Evolutionary conservation across 257 asterid genomes (phyloP).

Genomic region (Ocimum tenuiflorum): DNA sequence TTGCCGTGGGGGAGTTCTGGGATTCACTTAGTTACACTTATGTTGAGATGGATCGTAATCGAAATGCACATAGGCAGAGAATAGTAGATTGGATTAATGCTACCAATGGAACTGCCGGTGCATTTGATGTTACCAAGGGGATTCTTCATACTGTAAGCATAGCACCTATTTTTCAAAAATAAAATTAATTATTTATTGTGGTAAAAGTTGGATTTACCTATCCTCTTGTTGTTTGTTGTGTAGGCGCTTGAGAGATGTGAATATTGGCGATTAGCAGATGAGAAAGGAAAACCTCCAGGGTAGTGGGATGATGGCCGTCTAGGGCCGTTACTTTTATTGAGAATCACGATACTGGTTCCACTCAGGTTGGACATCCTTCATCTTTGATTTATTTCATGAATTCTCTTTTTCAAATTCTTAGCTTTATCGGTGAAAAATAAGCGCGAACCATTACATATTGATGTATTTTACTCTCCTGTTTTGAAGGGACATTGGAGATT

Average conservation of each 20-base stretch:
- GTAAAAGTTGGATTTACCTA: not conserved
- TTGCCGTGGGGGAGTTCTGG: conserved; percentile 96
- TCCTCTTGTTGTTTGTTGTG: conserved; percentile 10
- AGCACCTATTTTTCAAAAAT: not conserved
- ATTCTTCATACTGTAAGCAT: conserved; percentile 81
- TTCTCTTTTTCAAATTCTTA: conserved; percentile 9
- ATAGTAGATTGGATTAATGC: conserved; percentile 95
- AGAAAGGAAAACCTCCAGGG: conserved; percentile 95
- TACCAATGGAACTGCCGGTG: conserved; percentile 87
- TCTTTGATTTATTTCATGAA: not conserved
- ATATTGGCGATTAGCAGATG: conserved; percentile 91
- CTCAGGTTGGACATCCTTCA: conserved; percentile 52
- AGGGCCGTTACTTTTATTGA: conserved; percentile 97
- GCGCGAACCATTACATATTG: not conserved
- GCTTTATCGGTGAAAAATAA: conserved; percentile 1
- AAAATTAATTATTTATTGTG: not conserved
- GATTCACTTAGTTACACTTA: conserved; percentile 90
- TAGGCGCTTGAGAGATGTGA: conserved; percentile 83
- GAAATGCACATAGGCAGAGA: conserved; percentile 93
- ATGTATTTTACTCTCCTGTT: conserved; percentile 15
- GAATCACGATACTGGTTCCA: conserved; percentile 98
- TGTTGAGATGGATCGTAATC: conserved; percentile 89
- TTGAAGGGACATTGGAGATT: conserved; percentile 99
- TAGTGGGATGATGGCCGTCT: conserved; percentile 99
- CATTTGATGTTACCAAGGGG: conserved; percentile 96